Percentiles rank a stretch among this genome's conserved stretches.
Conservation (phyloP, 1,284 basidiomycete genomes). For the Sanghuangporus baumii region DNA sequence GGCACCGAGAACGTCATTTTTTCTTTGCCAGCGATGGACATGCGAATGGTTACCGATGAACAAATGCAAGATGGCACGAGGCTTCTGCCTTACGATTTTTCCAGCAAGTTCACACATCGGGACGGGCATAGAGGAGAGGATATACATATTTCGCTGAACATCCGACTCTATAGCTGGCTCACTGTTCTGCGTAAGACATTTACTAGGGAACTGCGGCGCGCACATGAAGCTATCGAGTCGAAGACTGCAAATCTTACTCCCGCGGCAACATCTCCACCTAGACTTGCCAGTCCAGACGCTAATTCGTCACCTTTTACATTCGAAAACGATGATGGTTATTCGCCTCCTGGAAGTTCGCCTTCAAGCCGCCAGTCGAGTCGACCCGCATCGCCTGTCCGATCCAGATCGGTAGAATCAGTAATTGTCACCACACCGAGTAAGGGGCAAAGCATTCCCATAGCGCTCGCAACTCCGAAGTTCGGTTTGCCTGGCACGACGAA, state of each 20-base stretch:
- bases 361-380: conserved; percentile 6
- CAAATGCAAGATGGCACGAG: conserved; percentile 32
- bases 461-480: background rate
- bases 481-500: background rate
- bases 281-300: conserved; percentile 18
- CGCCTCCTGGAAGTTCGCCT: conserved; percentile 9
- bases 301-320: conserved; percentile 2
- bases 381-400: conserved; percentile 11
- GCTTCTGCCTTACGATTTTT: conserved; percentile 62
- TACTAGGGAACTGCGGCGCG: conserved; percentile 69
- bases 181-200: conserved; percentile 69
- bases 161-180: conserved; percentile 75
- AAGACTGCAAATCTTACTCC: conserved; percentile 30
- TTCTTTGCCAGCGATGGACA: conserved; percentile 71
- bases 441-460: background rate
- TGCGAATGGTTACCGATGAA: conserved; percentile 72
- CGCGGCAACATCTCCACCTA: conserved; percentile 26
- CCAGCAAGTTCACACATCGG: conserved; percentile 58
- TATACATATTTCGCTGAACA: conserved; percentile 78
- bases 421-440: conserved; percentile 1
- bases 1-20: conserved; percentile 63
- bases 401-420: conserved; percentile 2
- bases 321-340: conserved; percentile 3
- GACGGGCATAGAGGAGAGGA: conserved; percentile 55
- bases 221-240: conserved; percentile 50